phyloP scores from a whole-genome alignment of 2,329 filamentous ascomycete genomes.

The Talaromyces sp. region DNA sequence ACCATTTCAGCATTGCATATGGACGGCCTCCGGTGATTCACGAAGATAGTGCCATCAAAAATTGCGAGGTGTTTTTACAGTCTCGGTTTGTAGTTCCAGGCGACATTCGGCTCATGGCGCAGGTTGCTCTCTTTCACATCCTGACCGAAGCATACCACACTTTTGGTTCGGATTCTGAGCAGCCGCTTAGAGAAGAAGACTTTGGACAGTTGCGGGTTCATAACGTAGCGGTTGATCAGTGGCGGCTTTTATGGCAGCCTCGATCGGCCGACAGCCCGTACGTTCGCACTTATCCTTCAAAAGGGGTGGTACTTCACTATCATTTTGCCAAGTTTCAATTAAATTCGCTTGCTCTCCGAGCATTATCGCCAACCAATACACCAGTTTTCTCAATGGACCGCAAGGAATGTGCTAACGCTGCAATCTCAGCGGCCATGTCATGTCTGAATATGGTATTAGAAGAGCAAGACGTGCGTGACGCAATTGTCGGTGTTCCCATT shows the following conservation, averaged over 20 bases:
- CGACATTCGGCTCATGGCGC: slow-evolving; percentile 57
- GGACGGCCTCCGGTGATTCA: slow-evolving; percentile 58
- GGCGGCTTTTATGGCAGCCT: slow-evolving; percentile 50
- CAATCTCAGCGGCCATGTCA: slow-evolving; percentile 47
- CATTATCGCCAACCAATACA: slow-evolving; percentile 43
- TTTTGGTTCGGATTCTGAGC: slow-evolving; percentile 56
- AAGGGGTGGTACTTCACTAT: slow-evolving; percentile 52
- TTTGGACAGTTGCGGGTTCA: slow-evolving; percentile 48
- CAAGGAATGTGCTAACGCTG: slow-evolving; percentile 46
- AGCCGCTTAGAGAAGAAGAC: slow-evolving; percentile 51
- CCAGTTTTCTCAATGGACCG: slow-evolving; percentile 44
- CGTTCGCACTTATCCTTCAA: slow-evolving; percentile 49
- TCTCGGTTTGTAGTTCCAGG: slow-evolving; percentile 51
- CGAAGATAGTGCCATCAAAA: slow-evolving; percentile 57
- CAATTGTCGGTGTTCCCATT: slow-evolving; percentile 48
- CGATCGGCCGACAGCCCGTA: slow-evolving; percentile 46
- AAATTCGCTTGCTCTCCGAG: slow-evolving; percentile 42
- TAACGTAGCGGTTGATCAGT: slow-evolving; percentile 51
- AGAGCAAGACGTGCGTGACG: slow-evolving; percentile 48
- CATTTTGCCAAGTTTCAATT: slow-evolving; percentile 55
- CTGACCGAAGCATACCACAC: slow-evolving; percentile 55
- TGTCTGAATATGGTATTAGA: slow-evolving; percentile 49
- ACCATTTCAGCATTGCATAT: slow-evolving; percentile 63
- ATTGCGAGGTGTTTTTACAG: slow-evolving; percentile 56
- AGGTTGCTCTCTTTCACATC: slow-evolving; percentile 59